Percentiles rank a stretch among this genome's conserved stretches.
Conservation (phyloP, 2,329 filamentous ascomycete genomes). For the Dactylellina drechsleri region DNA sequence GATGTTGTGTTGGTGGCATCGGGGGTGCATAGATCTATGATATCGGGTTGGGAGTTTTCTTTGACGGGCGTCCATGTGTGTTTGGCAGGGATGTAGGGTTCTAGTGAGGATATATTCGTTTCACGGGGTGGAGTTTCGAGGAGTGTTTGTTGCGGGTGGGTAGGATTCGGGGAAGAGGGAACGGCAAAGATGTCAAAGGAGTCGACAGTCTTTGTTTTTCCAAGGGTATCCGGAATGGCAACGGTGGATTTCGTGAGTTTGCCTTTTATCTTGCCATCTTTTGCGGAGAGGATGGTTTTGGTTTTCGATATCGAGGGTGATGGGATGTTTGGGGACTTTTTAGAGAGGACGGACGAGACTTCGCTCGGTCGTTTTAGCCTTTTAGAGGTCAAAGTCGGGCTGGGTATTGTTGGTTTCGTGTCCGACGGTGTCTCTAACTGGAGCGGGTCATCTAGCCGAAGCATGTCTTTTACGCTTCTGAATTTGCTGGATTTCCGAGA, state of each 20-base stretch:
- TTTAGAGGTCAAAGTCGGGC: background rate
- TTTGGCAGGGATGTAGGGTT: conserved; percentile 41
- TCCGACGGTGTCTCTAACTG: background rate
- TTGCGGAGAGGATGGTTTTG: conserved; percentile 12
- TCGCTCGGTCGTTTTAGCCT: conserved; percentile 42
- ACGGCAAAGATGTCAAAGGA: conserved; percentile 39
- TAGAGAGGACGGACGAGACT: conserved; percentile 16
- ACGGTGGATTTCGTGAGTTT: conserved; percentile 29
- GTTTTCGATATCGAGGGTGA: conserved; percentile 21
- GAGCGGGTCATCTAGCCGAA: background rate
- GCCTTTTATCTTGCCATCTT: conserved; percentile 33
- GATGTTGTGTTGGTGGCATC: conserved; percentile 25
- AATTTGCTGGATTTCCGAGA: conserved; percentile 34
- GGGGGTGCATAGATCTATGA: conserved; percentile 49
- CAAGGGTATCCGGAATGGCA: background rate
- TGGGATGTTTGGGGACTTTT: conserved; percentile 27
- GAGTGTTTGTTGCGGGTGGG: conserved; percentile 2
- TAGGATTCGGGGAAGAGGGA: conserved; percentile 30
- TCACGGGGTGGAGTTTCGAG: conserved; percentile 31
- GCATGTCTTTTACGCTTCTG: conserved; percentile 46
- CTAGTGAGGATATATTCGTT: conserved; percentile 16
- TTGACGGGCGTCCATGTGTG: conserved; percentile 43
- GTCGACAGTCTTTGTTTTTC: conserved; percentile 8
- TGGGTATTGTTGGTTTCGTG: background rate
- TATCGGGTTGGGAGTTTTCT: conserved; percentile 33